Evolutionary conservation across 352 stramenopile species (phyloP).

Genomic region (Phytophthora vignae): DNA sequence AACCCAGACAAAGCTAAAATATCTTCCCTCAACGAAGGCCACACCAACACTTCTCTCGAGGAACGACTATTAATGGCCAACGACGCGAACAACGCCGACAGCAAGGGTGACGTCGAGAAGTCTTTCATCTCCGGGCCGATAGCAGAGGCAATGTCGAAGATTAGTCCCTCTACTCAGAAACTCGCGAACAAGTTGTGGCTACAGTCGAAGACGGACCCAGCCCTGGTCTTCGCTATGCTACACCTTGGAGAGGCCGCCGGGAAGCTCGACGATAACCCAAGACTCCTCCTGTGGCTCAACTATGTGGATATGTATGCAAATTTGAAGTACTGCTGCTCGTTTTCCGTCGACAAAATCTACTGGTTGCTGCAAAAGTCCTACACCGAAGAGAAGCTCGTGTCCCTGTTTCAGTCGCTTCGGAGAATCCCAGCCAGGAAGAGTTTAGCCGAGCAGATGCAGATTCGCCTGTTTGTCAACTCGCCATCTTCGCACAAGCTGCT

Average conservation of each 20-base stretch:
- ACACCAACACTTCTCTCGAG: not conserved
- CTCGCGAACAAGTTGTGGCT: constrained; percentile 1
- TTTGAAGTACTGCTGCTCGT: not conserved
- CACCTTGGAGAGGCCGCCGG: not conserved
- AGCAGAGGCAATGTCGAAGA: not conserved
- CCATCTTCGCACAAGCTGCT: not conserved
- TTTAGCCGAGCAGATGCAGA: constrained; percentile 5
- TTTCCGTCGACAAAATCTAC: not conserved
- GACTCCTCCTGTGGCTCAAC: not conserved
- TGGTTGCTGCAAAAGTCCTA: not conserved
- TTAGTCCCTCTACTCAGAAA: not conserved
- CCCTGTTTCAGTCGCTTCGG: constrained; percentile 7
- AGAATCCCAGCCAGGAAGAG: not conserved
- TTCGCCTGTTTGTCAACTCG: not conserved
- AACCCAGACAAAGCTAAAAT: not conserved
- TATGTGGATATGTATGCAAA: not conserved
- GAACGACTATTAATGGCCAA: not conserved
- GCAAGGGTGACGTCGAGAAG: not conserved
- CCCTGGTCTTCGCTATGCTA: not conserved
- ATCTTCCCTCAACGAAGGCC: not conserved
- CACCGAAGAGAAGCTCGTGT: constrained; percentile 1
- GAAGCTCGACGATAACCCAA: constrained; percentile 7
- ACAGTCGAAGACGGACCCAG: not conserved
- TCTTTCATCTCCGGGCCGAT: not conserved
- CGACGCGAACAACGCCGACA: not conserved